Base-by-base conservation (phyloP, 1,284 basidiomycete species). In the Earliella scabrosa region DNA sequence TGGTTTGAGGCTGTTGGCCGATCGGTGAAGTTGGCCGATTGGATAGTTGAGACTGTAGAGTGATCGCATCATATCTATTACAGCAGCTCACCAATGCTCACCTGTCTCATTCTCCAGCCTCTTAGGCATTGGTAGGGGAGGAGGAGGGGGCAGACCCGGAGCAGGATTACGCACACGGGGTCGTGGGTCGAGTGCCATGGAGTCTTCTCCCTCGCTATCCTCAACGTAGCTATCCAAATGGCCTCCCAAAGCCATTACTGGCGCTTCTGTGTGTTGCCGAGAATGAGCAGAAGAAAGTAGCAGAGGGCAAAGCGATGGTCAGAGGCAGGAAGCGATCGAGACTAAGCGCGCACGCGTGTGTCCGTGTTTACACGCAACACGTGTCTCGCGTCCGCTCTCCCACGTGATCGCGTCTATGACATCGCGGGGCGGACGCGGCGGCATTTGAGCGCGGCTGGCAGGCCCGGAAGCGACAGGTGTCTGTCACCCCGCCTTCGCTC, bases 181-280 rank as follows among this genome's bases (percentile, higher is more conserved):
- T 34, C 21, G 50, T 7, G 38, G 45, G 18, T 50, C 46, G 9
- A 62, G 48, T 13, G 50, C 38, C 56, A 61, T 49, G 44, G 51
- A 52, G 3, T 62, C 60, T 43, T 66, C 65, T 3, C 65, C 68
- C 29, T 70, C 68, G 50, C 68, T 70, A 45, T 68, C 67, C 10
- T 64, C 61, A 2, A 69, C 56, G n/a, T 64, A 62, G 1, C 60
- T 51, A 18, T 63, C 59, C 32, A 61, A 50, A 29, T 59, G 31
- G 14, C 26, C 11, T n/a, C 32, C 6, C 21, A 40, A 43, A 23
- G 50, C 46, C 55, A 55, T 48, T 10, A 16, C 3, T 9, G 18
- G 4, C 6, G 14, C 26, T 21, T 32, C 20, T 23, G 23, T 14
- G 23, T 18, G 21, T 16, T 10, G 8, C 27, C 18, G 21, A 5